These are phyloP conservation scores for Trichoderma sp. DNA, from an alignment of 2,329 filamentous ascomycete species.

Conservation along the genomic window DNA sequence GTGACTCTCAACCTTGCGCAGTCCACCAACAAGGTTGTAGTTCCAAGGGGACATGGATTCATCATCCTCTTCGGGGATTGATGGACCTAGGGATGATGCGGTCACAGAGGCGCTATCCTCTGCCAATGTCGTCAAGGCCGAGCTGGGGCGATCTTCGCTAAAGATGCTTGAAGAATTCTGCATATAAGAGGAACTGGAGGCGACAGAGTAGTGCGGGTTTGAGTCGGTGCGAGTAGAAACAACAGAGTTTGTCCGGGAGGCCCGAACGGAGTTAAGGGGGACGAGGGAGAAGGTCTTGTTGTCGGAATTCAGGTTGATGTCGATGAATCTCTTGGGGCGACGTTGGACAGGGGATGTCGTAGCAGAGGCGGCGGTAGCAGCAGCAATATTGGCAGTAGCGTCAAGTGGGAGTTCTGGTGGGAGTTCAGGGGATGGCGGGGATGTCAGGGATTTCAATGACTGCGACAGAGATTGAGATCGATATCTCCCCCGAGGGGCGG, in stretches of 20 bases:
- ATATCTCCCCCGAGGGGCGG: background rate
- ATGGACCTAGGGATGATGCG: constrained; percentile 19
- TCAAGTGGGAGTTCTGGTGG: constrained; percentile 22
- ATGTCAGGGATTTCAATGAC: constrained; percentile 17
- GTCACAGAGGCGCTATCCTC: constrained; percentile 34
- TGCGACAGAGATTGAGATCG: constrained; percentile 9
- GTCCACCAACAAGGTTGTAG: constrained; percentile 52
- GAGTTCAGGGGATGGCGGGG: constrained; percentile 21
- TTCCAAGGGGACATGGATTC: constrained; percentile 46
- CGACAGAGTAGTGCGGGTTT: constrained; percentile 40
- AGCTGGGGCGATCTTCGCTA: constrained; percentile 48
- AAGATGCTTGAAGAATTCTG: constrained; percentile 46
- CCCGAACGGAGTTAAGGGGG: constrained; percentile 31
- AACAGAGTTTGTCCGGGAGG: constrained; percentile 27
- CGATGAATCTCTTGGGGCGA: constrained; percentile 40
- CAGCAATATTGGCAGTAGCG: constrained; percentile 28
- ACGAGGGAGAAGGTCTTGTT: constrained; percentile 59
- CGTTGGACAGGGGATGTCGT: constrained; percentile 23
- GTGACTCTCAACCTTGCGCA: constrained; percentile 47
- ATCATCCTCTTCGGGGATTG: constrained; percentile 20
- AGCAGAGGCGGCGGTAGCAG: constrained; percentile 27
- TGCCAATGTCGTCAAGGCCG: constrained; percentile 47
- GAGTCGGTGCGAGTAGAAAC: constrained; percentile 31
- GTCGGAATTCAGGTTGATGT: constrained; percentile 52
- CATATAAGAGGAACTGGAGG: constrained; percentile 48